phyloP scores from a whole-genome alignment of 208 protist genomes.

The Acanthamoeba polyphaga region DNA sequence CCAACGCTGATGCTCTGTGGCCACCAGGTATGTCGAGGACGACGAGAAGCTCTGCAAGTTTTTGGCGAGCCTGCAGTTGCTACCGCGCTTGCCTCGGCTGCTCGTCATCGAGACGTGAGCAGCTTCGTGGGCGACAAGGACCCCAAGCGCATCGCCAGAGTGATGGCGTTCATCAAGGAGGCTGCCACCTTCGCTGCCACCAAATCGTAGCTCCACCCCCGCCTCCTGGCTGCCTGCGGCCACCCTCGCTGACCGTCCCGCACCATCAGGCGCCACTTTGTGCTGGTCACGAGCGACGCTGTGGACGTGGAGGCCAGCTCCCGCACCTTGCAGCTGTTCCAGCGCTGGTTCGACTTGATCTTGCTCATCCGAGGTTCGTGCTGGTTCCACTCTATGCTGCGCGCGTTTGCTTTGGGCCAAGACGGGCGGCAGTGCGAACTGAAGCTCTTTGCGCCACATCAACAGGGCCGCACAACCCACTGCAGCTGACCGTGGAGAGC shows the following conservation, averaged over 20 bases:
- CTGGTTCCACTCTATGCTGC: background rate
- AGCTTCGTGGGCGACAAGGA: slow-evolving; percentile 32
- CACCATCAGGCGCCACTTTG: slow-evolving; percentile 26
- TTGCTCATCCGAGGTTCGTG: background rate
- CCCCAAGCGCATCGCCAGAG: background rate
- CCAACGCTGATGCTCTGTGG: background rate
- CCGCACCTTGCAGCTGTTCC: background rate
- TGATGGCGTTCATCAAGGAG: slow-evolving; percentile 68
- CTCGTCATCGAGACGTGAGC: slow-evolving; percentile 20
- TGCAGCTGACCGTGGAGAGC: background rate
- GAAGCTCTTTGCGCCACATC: no score
- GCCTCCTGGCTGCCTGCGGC: background rate
- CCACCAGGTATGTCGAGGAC: slow-evolving; percentile 5
- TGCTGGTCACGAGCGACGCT: background rate
- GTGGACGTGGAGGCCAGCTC: background rate
- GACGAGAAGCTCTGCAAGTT: slow-evolving; percentile 55
- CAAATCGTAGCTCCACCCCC: background rate
- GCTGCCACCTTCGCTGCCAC: background rate
- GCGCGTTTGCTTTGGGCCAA: no score
- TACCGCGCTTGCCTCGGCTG: background rate
- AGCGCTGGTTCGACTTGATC: slow-evolving; percentile 4
- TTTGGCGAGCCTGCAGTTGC: slow-evolving; percentile 19
- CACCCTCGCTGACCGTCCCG: background rate
- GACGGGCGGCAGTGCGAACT: no score
- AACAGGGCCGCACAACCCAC: slow-evolving; percentile 9